Conservation (phyloP, 306 rosid species). For the Dalbergia cultrata region DNA sequence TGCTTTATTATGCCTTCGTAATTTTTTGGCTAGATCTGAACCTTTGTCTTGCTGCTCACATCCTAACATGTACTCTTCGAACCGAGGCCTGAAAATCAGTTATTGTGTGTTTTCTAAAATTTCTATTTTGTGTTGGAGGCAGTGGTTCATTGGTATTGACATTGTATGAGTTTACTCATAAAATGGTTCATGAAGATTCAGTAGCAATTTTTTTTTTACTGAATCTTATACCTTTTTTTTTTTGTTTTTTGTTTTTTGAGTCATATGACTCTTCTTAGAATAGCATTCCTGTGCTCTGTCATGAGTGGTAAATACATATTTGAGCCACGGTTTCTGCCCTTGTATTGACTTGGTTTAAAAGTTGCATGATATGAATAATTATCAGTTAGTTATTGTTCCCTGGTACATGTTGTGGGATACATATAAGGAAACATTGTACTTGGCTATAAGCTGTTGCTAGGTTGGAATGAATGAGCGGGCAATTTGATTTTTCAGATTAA, state of each 20-base stretch:
- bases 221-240: background rate
- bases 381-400: background rate
- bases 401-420: background rate
- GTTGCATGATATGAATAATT: background rate
- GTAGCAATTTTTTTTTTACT: background rate
- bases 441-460: background rate
- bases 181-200: constrained; percentile 19
- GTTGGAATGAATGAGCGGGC: constrained; percentile 6
- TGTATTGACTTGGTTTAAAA: background rate
- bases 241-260: constrained; percentile 21
- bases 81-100: background rate
- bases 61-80: background rate
- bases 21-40: background rate
- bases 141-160: constrained; percentile 21
- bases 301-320: background rate
- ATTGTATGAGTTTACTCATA: background rate
- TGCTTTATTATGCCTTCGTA: background rate
- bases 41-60: background rate
- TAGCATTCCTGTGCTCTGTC: constrained; percentile 6
- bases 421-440: constrained; percentile 20
- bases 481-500: background rate
- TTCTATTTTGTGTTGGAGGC: constrained; percentile 38
- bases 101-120: constrained; percentile 13
- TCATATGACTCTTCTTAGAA: constrained; percentile 2
- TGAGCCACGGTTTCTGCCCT: background rate